Conservation (phyloP, 495 filamentous ascomycete genomes). For the Talaromyces thailandensis region DNA sequence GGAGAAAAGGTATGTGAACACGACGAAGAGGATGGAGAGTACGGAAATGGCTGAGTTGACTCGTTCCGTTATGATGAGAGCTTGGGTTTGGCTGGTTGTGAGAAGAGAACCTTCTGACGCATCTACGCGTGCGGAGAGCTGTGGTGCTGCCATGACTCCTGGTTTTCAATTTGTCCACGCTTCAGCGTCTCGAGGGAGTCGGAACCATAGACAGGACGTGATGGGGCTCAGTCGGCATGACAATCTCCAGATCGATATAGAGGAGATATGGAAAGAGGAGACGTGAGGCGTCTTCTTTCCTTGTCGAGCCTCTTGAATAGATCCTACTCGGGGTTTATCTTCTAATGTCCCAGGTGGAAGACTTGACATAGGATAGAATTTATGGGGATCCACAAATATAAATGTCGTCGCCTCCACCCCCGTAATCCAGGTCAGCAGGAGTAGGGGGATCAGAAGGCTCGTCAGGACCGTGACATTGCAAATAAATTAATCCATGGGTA, state of each 20-base stretch:
- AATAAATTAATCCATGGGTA: too few relatives aligned
- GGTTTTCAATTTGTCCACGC: background rate
- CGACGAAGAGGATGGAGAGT: conserved; percentile 5
- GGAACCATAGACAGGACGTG: background rate
- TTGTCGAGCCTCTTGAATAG: background rate
- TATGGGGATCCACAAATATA: background rate
- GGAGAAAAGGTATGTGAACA: conserved; percentile 4
- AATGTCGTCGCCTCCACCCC: background rate
- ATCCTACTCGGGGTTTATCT: background rate
- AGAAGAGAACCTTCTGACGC: background rate
- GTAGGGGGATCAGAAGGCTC: background rate
- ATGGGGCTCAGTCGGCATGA: background rate
- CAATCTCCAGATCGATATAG: background rate
- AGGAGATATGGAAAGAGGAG: too few relatives aligned
- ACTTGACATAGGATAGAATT: background rate
- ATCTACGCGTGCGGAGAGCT: background rate
- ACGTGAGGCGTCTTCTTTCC: too few relatives aligned
- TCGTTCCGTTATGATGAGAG: conserved; percentile 8
- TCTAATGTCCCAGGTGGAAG: background rate
- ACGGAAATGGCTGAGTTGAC: conserved; percentile 9
- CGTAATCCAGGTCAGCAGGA: background rate
- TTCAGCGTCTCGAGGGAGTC: background rate
- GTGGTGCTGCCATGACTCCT: background rate
- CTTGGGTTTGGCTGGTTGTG: background rate
- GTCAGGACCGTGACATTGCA: too few relatives aligned